Evolutionary conservation across 1,284 basidiomycete genomes (phyloP), one percentile per base, ranked within the genome.

Genomic region (Boletus hoseneyae): DNA sequence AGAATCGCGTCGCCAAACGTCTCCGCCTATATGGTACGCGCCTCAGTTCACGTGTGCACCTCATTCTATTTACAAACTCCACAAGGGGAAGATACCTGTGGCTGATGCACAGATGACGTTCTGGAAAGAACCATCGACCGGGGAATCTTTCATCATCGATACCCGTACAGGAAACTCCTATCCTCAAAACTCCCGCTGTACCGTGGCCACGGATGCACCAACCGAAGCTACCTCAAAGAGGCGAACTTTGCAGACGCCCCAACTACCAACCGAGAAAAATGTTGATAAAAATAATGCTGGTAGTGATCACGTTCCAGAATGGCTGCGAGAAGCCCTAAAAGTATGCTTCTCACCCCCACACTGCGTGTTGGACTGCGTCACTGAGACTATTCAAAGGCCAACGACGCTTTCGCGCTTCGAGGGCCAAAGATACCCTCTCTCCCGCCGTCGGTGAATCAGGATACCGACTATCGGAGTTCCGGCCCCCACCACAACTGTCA

Each of bases 121-220:
- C 21, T 88, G 86, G 85, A 76, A 69, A 30, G 85, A 90, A 67
- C 76, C 78, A 19, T 66, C 57, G 19, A 87, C 83, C 2, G 79
- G 85, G n/a, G 77, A 87, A 64, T 74, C 73, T 0, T 85, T 87
- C 56, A 57, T 87, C 7, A 75, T 93, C 10, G 85, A 96, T 63
- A 64, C 75, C 42, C 76, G 85, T 23, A 81, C 80, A 10, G 81
- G 80, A 11, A 77, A 87, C 66, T 70, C 80, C 34, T 73, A 74
- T 60, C 69, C 67, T n/a, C 68, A 65, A 60, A 57, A 58, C 42
- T 55, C 68, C 45, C 62, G 53, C 52, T 50, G 23, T 25, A 25
- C 47, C 41, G 42, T 50, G 40, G 36, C 48, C 57, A 36, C 42
- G 33, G 56, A 49, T 30, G 45, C 29, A 38, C 48, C 48, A 48